A percentile compares a stretch with the other conserved stretches of the same genome.
Evolutionary conservation across 1,284 basidiomycete genomes (phyloP).

Genomic region (Cystobasidium slooffiae): DNA sequence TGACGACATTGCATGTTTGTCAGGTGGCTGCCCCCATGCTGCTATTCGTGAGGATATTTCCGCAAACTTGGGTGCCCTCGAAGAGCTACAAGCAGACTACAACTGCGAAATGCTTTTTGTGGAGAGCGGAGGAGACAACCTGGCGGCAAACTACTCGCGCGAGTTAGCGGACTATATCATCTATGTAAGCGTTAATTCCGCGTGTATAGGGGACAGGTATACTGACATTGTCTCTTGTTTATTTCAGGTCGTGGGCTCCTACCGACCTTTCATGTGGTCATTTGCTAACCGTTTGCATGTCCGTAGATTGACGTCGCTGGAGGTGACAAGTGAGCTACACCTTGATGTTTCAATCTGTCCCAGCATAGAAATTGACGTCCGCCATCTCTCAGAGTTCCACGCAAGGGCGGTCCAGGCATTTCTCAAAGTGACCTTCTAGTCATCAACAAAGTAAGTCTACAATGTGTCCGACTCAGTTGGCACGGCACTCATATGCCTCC

Average conservation of each 20-base stretch:
- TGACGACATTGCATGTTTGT: neutral
- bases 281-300: neutral
- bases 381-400: conserved; percentile 66
- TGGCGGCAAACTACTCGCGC: conserved; percentile 89
- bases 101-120: conserved; percentile 73
- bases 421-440: conserved; percentile 84
- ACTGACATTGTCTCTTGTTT: neutral
- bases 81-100: conserved; percentile 87
- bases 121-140: conserved; percentile 93
- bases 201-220: neutral
- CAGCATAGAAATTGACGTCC: neutral
- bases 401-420: conserved; percentile 96
- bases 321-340: conserved; percentile 72
- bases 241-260: conserved; percentile 40
- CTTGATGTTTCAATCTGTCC: neutral
- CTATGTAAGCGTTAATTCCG: conserved; percentile 70
- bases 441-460: conserved; percentile 78
- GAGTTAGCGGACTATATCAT: conserved; percentile 98
- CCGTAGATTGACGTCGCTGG: conserved; percentile 69
- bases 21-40: conserved; percentile 88
- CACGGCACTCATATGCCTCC: neutral
- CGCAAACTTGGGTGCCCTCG: conserved; percentile 92
- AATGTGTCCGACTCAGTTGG: neutral
- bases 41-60: conserved; percentile 94
- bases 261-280: neutral